These are phyloP conservation scores for Penicillium robsamsonii DNA, from an alignment of 495 filamentous ascomycete genomes.

Conservation along the genomic window DNA sequence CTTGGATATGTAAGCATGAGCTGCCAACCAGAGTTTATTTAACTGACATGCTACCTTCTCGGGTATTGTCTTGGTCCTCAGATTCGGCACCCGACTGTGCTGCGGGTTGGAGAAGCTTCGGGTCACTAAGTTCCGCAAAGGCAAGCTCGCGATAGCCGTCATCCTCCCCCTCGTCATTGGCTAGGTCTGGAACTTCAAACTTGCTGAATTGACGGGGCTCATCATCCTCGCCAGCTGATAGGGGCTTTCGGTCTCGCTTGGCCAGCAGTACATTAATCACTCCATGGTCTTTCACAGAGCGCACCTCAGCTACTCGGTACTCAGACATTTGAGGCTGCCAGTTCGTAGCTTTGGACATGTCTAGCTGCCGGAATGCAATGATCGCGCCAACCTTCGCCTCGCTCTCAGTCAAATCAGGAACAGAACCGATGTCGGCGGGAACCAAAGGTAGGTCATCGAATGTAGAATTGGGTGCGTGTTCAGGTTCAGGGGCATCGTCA, in stretches of 20 bases:
- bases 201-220: conserved; percentile 59
- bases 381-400: conserved; percentile 61
- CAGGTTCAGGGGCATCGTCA: conserved; percentile 41
- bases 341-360: conserved; percentile 68
- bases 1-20: conserved; percentile 39
- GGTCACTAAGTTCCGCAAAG: conserved; percentile 59
- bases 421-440: conserved; percentile 58
- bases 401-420: conserved; percentile 52
- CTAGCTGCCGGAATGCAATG: conserved; percentile 76
- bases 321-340: conserved; percentile 74
- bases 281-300: conserved; percentile 47
- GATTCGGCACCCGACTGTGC: conserved; percentile 12
- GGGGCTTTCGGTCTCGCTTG: conserved; percentile 59
- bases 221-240: conserved; percentile 48
- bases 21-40: conserved; percentile 34
- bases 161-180: conserved; percentile 53
- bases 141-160: conserved; percentile 52
- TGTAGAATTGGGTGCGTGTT: conserved; percentile 7
- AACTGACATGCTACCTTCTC: conserved; percentile 45
- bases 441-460: conserved; percentile 62
- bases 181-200: conserved; percentile 65
- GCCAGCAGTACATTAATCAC: conserved; percentile 63
- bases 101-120: conserved; percentile 55
- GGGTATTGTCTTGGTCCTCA: conserved; percentile 19
- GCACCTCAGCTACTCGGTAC: conserved; percentile 64